Evolutionary conservation across 257 asterid species (phyloP), one percentile per base, ranked within the genome.

Genomic region (Solanum okadae): DNA sequence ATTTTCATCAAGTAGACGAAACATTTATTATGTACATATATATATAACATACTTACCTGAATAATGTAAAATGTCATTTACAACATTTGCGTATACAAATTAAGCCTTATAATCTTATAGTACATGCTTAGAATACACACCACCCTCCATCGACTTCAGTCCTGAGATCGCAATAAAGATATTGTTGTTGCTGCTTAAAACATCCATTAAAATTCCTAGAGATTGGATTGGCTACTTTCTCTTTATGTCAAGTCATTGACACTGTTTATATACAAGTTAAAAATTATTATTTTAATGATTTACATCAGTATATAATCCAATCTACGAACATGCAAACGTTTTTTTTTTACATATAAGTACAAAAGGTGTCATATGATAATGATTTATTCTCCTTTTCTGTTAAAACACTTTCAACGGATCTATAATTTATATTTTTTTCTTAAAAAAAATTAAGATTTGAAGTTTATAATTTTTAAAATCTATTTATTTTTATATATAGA

Each of bases 161-260:
- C 2, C 0, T 59, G 10, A 3, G 2, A 59, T 59, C 23, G 0
- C 5, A 59, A 0, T 18, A 4, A 49, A 49, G 5, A 52, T 15
- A 61, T 22, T 59, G 10, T 61, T 22, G 1, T 61, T 22, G 5
- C 0, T 61, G 37, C 22, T 27, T 27, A 68, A 11, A 70, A 70
- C 2, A 1, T 15, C 18, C 38, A 29, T 3, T 31, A 71, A 71
- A 29, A 31, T 15, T 71, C 12, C 78, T 31, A 18, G 29, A 34
- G 27, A 75, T 13, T 16, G 4, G 42, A 52, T 75, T 75, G 18
- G 22, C 61, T 42, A 63, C 84, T 35, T 49, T 44, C 87, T 35
- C 73, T 67, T 67, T 82, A 42, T 87, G 72, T 87, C 89, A 83
- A 79, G 37, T 38, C 44, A 37, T 75, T 22, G 18, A 22, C 33